Evolutionary conservation across 176 grass and related monocot genomes (phyloP).

Genomic region (Olyra latifolia): DNA sequence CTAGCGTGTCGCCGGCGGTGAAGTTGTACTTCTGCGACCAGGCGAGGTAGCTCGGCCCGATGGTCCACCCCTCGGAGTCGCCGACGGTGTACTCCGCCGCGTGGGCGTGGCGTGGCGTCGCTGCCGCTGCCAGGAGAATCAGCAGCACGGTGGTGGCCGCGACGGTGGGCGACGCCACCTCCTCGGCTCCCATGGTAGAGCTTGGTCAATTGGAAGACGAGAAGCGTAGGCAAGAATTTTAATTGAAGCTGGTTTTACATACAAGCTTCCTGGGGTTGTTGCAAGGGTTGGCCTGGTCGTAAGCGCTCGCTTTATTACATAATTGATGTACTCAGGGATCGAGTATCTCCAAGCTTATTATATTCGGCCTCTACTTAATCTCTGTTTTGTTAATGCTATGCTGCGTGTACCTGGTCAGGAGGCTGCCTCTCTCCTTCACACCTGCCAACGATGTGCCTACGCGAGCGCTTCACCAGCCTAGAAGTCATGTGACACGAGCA

Average conservation of each 20-base stretch:
- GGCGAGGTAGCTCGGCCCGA: constrained; percentile 55
- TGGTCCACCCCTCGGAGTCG: constrained; percentile 54
- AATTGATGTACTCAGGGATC: not conserved
- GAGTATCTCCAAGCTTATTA: too few species aligned
- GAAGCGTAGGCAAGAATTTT: not conserved
- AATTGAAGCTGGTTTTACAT: not conserved
- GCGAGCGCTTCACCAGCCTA: too few species aligned
- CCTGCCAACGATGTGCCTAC: too few species aligned
- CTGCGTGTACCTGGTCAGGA: too few species aligned
- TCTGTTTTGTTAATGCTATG: too few species aligned
- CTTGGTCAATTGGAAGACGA: not conserved
- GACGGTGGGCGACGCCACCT: not conserved
- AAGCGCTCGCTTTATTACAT: not conserved
- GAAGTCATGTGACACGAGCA: too few species aligned
- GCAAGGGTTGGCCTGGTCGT: not conserved
- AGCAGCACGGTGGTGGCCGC: not conserved
- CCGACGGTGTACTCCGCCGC: constrained; percentile 62
- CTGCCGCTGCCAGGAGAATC: not conserved
- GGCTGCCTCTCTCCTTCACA: too few species aligned
- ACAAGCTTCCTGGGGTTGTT: not conserved
- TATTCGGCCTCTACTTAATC: too few species aligned
- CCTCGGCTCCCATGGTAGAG: constrained; percentile 25
- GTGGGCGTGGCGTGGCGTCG: not conserved
- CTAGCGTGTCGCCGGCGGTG: constrained; percentile 72
- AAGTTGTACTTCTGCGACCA: constrained; percentile 89